Base-by-base conservation (phyloP, 257 asterid species). In the Lithospermum erythrorhizon region DNA sequence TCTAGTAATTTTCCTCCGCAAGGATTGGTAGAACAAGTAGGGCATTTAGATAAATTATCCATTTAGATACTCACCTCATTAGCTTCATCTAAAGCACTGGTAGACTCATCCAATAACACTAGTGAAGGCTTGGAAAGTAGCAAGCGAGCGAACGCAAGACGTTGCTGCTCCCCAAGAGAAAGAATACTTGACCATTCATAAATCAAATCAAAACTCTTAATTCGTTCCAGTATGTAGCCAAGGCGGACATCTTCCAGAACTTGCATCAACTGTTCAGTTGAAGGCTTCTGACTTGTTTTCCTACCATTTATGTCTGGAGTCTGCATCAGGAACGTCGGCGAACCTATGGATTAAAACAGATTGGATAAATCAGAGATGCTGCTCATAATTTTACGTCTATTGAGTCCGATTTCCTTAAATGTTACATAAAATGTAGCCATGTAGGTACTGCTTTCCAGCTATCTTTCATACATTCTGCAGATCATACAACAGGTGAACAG, bases 131-230 rank as follows among this genome's bases (percentile, higher is more conserved):
- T 85, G 24, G 96, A 75, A 63, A 85, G 87, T 80, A 87, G 72
- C 65, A 87, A 64, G 48, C 94, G 90, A 15, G 86, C 96, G 78
- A 82, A 87, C 58, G 96, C 94, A 61, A 87, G 81, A 7, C 96
- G 89, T 55, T 83, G 94, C 73, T 87, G 96, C 84, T 87, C 96
- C 13, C 96, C 96, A 69, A 87, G 82, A 62, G 96, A 87, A 55
- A 87, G 94, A 66, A 85, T 89, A 60, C 82, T 87, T 35, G 96
- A 79, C 96, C 96, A 87, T 55, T 87, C 96, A 53, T 68, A 61
- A 17, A 69, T 70, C 21, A 80, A 75, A 76, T 87, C 96, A 66
- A 87, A 73, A 69, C 77, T 56, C 10, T 68, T 76, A 73, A 79
- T 77, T 45, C 91, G 89, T 41, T 85, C 70, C 67, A 85, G 61